Evolutionary conservation across 129 eudicot genomes (phyloP).

Genomic region (Deinandra increscens): DNA sequence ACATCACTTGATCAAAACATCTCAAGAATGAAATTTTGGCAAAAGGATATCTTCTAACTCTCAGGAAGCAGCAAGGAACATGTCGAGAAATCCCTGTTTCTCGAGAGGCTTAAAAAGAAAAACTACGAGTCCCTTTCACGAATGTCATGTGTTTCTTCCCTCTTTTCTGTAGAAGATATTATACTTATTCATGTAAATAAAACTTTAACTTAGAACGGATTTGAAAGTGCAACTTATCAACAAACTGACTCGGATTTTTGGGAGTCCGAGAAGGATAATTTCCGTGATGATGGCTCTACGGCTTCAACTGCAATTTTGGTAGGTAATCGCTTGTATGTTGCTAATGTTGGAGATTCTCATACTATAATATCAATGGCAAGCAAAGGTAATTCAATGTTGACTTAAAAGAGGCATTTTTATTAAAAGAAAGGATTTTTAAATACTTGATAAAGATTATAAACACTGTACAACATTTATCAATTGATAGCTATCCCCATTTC

Average conservation of each 20-base stretch:
- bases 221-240: conserved; percentile 71
- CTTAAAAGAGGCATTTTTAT: neutral
- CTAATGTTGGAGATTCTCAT: conserved; percentile 92
- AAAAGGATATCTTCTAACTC: conserved; percentile 91
- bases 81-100: conserved; percentile 91
- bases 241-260: conserved; percentile 65
- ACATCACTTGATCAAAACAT: conserved; percentile 92
- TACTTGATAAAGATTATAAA: neutral
- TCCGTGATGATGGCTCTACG: conserved; percentile 90
- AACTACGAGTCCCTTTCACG: conserved; percentile 39
- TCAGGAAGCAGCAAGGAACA: conserved; percentile 94
- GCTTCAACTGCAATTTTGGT: conserved; percentile 92
- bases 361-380: conserved; percentile 79
- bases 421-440: neutral
- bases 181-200: neutral
- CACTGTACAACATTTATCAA: neutral
- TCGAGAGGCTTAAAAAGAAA: conserved; percentile 82
- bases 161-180: neutral
- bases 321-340: conserved; percentile 77
- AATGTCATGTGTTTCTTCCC: neutral
- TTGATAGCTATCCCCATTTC: conserved; percentile 78
- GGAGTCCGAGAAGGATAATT: conserved; percentile 77
- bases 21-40: conserved; percentile 89
- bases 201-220: conserved; percentile 8
- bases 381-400: conserved; percentile 49